Base-by-base conservation (phyloP, 768 basidiomycete species). In the Pleurotus djamor region DNA sequence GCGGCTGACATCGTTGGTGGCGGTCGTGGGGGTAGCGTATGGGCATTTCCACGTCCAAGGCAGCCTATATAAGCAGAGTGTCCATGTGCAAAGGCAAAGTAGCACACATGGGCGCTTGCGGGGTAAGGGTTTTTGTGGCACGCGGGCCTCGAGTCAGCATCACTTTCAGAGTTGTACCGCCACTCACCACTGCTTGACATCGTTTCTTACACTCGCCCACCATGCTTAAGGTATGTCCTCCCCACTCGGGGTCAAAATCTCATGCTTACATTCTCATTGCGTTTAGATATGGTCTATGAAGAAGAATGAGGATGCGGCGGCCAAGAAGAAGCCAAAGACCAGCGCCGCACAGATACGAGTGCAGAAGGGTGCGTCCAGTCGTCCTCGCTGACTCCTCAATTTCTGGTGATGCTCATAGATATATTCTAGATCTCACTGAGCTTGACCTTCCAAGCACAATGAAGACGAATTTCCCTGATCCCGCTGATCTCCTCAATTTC, bases 281-380 rank as follows among this genome's bases (percentile, higher is more conserved):
- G 21, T 28, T 28, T 64, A 99, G 97, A 98, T 99, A 69, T 98
- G 97, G 91, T 93, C 89, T 65, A 94, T 99, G 91, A 98, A 98
- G 88, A 98, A 98, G 88, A 92, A 89, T 68, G 94, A 98, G 80
- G 94, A 98, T 69, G 92, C 92, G 58, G 94, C 95, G 57, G 89
- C 93, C 5, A 98, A 94, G 91, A 96, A 87, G 86, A 93, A 91
- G 82, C 97, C 97, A 47, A 98, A 96, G 86, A 97, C 94, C 48
- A 94, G 92, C 69, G 96, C 97, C 13, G 97, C 97, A 33, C 96
- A 98, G 76, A 92, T 99, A 72, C 86, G 97, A 59, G 96, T 99
- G n/a, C 97, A 99, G 83, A 99, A 98, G 82, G 97, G 97, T 94
- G 61, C 59, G 78, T 64, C 28, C 16, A 17, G 55, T 21, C 36